Conservation (phyloP, 345 rosid genomes). For the Citrus maxima region DNA sequence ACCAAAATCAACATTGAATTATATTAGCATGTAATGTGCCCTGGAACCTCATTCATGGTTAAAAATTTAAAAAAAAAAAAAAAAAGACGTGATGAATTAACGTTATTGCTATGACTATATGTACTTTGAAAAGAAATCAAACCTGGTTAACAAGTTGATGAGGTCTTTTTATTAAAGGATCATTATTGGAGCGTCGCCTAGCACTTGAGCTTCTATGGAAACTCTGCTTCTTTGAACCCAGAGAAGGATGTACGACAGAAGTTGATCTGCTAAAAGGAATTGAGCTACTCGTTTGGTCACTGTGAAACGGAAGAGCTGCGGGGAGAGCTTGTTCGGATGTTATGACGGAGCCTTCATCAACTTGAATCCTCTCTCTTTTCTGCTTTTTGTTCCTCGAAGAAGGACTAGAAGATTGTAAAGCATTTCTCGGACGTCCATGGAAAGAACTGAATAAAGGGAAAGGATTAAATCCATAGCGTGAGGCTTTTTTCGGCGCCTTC, state of each 20-base stretch:
- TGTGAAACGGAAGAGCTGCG: conserved; percentile 29
- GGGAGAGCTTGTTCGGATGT: conserved; percentile 26
- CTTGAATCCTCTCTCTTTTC: not conserved
- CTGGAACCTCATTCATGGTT: too few species aligned
- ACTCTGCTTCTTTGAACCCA: conserved; percentile 17
- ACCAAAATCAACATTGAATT: too few species aligned
- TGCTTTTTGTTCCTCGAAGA: conserved; percentile 10
- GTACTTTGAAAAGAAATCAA: not conserved
- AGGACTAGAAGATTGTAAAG: not conserved
- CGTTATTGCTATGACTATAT: too few species aligned
- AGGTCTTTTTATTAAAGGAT: conserved; percentile 2
- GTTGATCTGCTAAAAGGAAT: conserved; percentile 22
- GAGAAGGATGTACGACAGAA: conserved; percentile 14
- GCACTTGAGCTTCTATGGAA: conserved; percentile 32
- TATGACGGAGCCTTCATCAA: conserved; percentile 6
- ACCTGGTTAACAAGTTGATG: conserved; percentile 30
- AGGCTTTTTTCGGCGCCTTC: not conserved
- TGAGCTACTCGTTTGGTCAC: conserved; percentile 20
- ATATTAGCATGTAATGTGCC: too few species aligned
- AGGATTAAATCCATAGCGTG: not conserved
- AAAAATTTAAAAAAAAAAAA: too few species aligned
- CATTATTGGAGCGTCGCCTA: conserved; percentile 19
- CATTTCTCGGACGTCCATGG: not conserved
- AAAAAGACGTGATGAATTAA: too few species aligned
- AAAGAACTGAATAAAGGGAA: not conserved